phyloP scores from a whole-genome alignment of 257 asterid genomes.

The Eustoma russellianum region DNA sequence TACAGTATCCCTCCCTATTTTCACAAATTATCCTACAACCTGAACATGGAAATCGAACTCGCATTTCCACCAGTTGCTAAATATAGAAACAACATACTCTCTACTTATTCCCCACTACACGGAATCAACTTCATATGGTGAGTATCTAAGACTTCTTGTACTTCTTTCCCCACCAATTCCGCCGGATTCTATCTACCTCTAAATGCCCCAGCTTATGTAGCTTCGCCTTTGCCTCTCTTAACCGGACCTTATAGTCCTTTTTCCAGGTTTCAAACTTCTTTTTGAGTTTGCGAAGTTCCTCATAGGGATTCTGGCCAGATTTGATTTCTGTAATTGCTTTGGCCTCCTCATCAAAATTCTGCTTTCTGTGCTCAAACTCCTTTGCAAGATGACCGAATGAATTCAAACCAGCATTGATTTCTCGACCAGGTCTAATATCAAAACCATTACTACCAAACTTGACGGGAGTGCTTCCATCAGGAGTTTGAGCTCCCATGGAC shows the following conservation, averaged over 20 bases:
- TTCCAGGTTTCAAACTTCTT: conserved; percentile 55
- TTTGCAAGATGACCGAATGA: conserved; percentile 38
- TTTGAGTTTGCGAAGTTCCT: conserved; percentile 47
- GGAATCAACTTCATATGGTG: not conserved
- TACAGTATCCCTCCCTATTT: not conserved
- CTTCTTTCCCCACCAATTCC: conserved; percentile 75
- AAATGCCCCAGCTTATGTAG: conserved; percentile 25
- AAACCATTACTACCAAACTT: conserved; percentile 26
- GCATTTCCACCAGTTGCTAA: no score
- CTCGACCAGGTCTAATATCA: conserved; percentile 25
- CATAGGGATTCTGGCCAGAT: conserved; percentile 28
- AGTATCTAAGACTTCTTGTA: conserved; percentile 24
- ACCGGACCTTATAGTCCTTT: conserved; percentile 51
- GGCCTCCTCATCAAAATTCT: conserved; percentile 46
- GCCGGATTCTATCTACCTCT: conserved; percentile 39
- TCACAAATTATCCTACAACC: conserved; percentile 1
- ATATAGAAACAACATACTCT: no score
- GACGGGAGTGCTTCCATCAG: conserved; percentile 52
- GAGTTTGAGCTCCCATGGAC: conserved; percentile 54
- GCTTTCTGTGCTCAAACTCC: conserved; percentile 56
- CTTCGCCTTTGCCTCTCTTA: conserved; percentile 54
- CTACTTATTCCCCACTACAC: no score
- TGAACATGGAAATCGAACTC: not conserved
- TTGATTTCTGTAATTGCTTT: conserved; percentile 34
- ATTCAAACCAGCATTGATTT: conserved; percentile 29